phyloP scores from a whole-genome alignment of 176 grass and related monocot species.

The Puya raimondii region DNA sequence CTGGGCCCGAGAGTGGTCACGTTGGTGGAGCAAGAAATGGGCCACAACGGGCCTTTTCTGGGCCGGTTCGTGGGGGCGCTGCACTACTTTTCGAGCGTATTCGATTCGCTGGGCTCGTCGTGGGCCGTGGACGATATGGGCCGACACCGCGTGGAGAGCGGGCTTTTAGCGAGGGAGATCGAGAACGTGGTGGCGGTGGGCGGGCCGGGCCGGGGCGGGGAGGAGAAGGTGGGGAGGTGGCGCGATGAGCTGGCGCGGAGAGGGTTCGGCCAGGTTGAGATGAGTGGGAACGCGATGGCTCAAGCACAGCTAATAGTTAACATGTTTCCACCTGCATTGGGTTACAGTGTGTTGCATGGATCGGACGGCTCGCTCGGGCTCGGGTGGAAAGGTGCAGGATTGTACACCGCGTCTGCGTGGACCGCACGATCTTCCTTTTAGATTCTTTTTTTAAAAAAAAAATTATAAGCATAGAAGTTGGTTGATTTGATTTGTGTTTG shows the following conservation, averaged over 20 bases:
- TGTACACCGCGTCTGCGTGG: slow-evolving; percentile 46
- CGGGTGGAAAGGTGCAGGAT: slow-evolving; percentile 46
- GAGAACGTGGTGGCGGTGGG: slow-evolving; percentile 37
- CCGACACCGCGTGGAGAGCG: slow-evolving; percentile 51
- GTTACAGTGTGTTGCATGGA: slow-evolving; percentile 37
- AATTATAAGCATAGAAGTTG: too few relatives aligned
- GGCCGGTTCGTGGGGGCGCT: slow-evolving; percentile 46
- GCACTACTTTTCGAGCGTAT: slow-evolving; percentile 48
- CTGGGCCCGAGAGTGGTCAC: slow-evolving; percentile 38
- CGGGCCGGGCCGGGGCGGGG: slow-evolving; percentile 31
- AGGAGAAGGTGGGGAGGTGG: slow-evolving; percentile 38
- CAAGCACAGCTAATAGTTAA: slow-evolving; percentile 43
- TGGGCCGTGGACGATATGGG: slow-evolving; percentile 23
- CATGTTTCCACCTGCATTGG: slow-evolving; percentile 33
- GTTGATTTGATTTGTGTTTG: too few relatives aligned
- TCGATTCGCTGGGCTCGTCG: slow-evolving; percentile 40
- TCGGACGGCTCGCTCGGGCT: slow-evolving; percentile 38
- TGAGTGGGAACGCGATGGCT: slow-evolving; percentile 5
- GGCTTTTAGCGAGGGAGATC: slow-evolving; percentile 41
- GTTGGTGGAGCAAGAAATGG: slow-evolving; percentile 48
- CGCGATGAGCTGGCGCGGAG: slow-evolving; percentile 23
- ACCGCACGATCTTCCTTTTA: background rate
- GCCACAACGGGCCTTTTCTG: slow-evolving; percentile 25
- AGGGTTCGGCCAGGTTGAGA: slow-evolving; percentile 31
- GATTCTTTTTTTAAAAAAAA: too few relatives aligned